phyloP scores from a whole-genome alignment of 371 early-diverging fungal species.

The Rhizomucor miehei region DNA sequence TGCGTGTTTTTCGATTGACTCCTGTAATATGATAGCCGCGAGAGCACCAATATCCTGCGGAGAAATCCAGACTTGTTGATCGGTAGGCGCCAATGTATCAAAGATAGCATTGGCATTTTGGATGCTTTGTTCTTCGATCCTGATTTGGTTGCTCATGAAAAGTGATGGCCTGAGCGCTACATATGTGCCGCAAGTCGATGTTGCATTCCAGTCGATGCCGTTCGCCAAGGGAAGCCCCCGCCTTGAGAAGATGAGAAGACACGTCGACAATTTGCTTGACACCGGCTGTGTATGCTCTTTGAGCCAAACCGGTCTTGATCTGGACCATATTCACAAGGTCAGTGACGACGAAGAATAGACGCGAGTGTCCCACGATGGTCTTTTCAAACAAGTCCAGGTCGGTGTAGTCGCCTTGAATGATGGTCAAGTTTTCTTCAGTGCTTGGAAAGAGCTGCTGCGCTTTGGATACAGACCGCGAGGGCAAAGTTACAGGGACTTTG shows the following conservation, averaged over 20 bases:
- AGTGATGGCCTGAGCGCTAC: slow-evolving; percentile 29
- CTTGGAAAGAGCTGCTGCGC: not conserved
- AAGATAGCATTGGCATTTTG: not conserved
- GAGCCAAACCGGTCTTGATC: not conserved
- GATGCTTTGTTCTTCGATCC: slow-evolving; percentile 1
- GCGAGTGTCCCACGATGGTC: slow-evolving; percentile 17
- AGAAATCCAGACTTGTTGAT: slow-evolving; percentile 9
- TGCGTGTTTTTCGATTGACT: slow-evolving; percentile 17
- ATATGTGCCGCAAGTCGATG: slow-evolving; percentile 6
- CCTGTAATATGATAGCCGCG: slow-evolving; percentile 10
- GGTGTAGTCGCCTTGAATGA: slow-evolving; percentile 24
- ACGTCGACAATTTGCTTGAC: slow-evolving; percentile 33
- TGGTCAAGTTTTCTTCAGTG: not conserved
- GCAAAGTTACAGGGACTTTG: slow-evolving; percentile 7
- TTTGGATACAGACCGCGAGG: slow-evolving; percentile 10
- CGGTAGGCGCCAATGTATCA: slow-evolving; percentile 2
- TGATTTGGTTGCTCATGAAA: slow-evolving; percentile 27
- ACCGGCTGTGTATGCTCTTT: slow-evolving; percentile 25
- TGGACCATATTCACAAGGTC: not conserved
- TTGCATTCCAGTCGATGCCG: slow-evolving; percentile 8
- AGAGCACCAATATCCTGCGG: slow-evolving; percentile 15
- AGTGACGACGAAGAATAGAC: slow-evolving; percentile 10
- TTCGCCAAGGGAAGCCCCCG: slow-evolving; percentile 13
- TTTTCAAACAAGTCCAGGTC: slow-evolving; percentile 15
- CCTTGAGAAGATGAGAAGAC: slow-evolving; percentile 15